Base-by-base conservation (phyloP, 179 eudicot genomes). In the Actinidia polygama region DNA sequence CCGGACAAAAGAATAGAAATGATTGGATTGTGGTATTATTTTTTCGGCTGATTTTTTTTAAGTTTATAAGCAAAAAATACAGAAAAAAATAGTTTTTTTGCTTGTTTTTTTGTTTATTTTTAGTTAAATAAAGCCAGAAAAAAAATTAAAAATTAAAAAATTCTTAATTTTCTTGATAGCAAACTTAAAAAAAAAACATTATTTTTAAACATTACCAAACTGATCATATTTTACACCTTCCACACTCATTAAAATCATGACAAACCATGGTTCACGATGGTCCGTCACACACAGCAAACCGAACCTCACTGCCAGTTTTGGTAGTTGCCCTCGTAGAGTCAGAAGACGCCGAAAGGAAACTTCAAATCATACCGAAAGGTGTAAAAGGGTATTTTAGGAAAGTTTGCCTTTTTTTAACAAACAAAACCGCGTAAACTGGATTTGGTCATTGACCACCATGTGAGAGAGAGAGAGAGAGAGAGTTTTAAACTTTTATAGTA, bases 351-450 rank as follows among this genome's bases (percentile, higher is more conserved):
- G 59, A 81, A 81, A 81, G 71, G 70, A 73, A 73, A 72, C 59
- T 10, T 63, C 36, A 51, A 70, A 78, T 59, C 58, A 67, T 49
- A 18, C 18, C 75, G 55, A 69, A 85, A 44, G 54, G 57, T 26
- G 7, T 49, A 44, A 80, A 79, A 69, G 78, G 71, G 79, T 54
- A 69, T 49, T 68, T 77, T 24, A 24, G 78, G 66, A 19, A 77
- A 49, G 57, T n/a, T 73, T 11, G 19, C 67, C 55, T 64, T 74
- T 85, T 85, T 63, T 81, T 54, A 70, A 82, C 85, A 63, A 85
- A 73, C 73, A 78, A 82, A 82, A 85, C 75, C 87, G 87, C 87
- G 87, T 85, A 82, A 82, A 80, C 76, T 80, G 54, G 54, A 80
- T 80, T 69, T 69, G 5, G 18, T 78, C 72, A 78, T 78, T 71